A percentile compares a stretch with the other conserved stretches of the same genome.
These are phyloP conservation scores for Agrocybe praecox DNA, from an alignment of 768 basidiomycete species.

Conservation along the genomic window DNA sequence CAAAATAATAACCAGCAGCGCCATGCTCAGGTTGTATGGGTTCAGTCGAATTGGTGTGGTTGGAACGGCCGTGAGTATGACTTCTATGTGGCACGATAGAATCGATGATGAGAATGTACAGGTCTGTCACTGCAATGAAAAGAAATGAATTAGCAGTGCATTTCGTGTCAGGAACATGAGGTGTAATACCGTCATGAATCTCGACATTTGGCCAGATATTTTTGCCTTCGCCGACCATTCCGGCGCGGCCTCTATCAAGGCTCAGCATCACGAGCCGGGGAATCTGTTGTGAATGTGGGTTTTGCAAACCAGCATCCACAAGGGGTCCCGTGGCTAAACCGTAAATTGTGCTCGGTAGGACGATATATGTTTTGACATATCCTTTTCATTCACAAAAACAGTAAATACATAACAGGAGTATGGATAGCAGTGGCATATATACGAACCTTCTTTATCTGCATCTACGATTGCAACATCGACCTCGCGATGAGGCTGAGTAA, in stretches of 20 bases:
- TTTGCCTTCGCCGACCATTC: slow-evolving; percentile 57
- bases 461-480: slow-evolving; percentile 51
- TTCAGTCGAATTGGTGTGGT: slow-evolving; percentile 9
- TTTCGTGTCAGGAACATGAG: neutral
- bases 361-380: slow-evolving; percentile 52
- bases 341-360: slow-evolving; percentile 57
- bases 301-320: slow-evolving; percentile 52
- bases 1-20: slow-evolving; percentile 50
- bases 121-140: slow-evolving; percentile 36
- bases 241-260: slow-evolving; percentile 46
- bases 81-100: slow-evolving; percentile 22
- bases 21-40: slow-evolving; percentile 39
- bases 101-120: slow-evolving; percentile 49
- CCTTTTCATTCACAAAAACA: slow-evolving; percentile 37
- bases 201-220: slow-evolving; percentile 64
- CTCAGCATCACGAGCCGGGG: slow-evolving; percentile 43
- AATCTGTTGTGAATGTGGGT: slow-evolving; percentile 52
- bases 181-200: slow-evolving; percentile 47
- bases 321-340: slow-evolving; percentile 47
- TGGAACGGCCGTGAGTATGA: slow-evolving; percentile 14
- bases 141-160: neutral
- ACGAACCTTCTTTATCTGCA: slow-evolving; percentile 48
- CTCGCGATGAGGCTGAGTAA: slow-evolving; percentile 46
- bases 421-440: neutral
- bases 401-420: neutral